These are phyloP conservation scores for Saussurea involucrata DNA, from an alignment of 129 eudicot genomes.

Conservation along the genomic window DNA sequence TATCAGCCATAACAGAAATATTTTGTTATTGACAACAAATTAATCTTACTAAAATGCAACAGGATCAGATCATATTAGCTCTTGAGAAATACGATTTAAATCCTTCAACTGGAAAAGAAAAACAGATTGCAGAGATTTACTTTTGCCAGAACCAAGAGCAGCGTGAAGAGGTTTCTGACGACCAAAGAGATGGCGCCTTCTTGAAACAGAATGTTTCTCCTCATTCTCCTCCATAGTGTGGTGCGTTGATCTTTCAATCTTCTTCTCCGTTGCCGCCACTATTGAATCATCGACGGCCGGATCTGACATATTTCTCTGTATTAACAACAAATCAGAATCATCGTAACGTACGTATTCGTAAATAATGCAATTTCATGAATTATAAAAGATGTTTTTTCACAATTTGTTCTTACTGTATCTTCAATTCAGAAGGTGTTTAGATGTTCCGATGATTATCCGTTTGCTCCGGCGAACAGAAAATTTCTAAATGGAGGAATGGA, in stretches of 20 bases:
- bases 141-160: conserved; percentile 75
- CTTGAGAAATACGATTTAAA: background rate
- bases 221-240: background rate
- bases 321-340: conserved; percentile 1
- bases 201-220: conserved; percentile 20
- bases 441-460: conserved; percentile 20
- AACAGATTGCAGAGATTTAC: conserved; percentile 27
- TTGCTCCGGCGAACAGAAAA: conserved; percentile 18
- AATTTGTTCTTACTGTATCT: conserved; percentile 21
- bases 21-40: background rate
- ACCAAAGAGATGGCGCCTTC: conserved; percentile 55
- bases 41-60: background rate
- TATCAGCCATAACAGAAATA: background rate
- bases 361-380: background rate
- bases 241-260: conserved; percentile 17
- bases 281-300: conserved; percentile 31
- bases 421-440: conserved; percentile 16
- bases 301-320: conserved; percentile 27
- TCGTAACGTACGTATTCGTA: background rate
- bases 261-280: conserved; percentile 34
- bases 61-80: background rate
- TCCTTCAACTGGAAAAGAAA: background rate
- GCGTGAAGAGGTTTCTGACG: conserved; percentile 75
- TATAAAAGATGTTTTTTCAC: background rate
- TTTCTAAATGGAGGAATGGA: conserved; percentile 5